phyloP scores from a whole-genome alignment of 202 grass and related monocot genomes.

The Digitaria exilis region DNA sequence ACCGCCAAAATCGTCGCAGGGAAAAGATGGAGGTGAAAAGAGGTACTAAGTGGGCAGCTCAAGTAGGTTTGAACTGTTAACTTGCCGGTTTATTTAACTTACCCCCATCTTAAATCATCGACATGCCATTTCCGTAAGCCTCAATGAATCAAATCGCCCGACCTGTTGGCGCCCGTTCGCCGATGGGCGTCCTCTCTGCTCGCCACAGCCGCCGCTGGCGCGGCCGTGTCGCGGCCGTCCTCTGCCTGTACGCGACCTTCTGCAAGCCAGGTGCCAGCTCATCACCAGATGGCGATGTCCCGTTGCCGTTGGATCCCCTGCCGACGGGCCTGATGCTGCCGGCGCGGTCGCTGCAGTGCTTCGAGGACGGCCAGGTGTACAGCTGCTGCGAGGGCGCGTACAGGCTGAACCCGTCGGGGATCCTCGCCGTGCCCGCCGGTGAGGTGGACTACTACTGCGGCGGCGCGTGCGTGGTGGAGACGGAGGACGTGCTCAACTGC shows the following conservation, averaged over 20 bases:
- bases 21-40: not conserved
- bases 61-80: conserved; percentile 42
- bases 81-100: not conserved
- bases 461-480: conserved; percentile 70
- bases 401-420: conserved; percentile 51
- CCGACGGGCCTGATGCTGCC: conserved; percentile 15
- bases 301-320: conserved; percentile 24
- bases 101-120: conserved; percentile 16
- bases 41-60: conserved; percentile 23
- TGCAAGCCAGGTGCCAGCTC: conserved; percentile 39
- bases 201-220: conserved; percentile 16
- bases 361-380: conserved; percentile 69
- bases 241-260: conserved; percentile 38
- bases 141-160: not conserved
- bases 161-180: not conserved
- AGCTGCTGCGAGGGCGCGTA: conserved; percentile 54
- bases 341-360: conserved; percentile 53
- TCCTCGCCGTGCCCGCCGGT: conserved; percentile 36
- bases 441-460: conserved; percentile 60
- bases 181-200: conserved; percentile 36
- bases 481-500: conserved; percentile 66
- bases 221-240: conserved; percentile 8
- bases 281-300: not conserved
- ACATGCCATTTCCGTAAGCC: not conserved
- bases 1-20: not conserved